Evolutionary conservation across 306 rosid species (phyloP).

Genomic region (Cicer bijugum): DNA sequence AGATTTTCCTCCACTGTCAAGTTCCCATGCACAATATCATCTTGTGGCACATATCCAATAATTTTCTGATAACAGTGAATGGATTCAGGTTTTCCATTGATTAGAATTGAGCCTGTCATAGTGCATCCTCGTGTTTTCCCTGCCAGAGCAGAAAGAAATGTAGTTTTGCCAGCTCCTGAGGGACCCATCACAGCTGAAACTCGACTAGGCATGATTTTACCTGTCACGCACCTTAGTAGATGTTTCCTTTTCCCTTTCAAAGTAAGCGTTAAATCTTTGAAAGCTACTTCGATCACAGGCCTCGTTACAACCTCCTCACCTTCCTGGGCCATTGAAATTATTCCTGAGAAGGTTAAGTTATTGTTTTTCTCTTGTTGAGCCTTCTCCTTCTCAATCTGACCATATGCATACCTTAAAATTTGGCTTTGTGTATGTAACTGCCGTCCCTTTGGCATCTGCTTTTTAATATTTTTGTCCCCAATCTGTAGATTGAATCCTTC

Average conservation of each 20-base stretch:
- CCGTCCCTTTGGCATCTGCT: constrained; percentile 62
- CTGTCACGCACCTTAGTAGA: constrained; percentile 67
- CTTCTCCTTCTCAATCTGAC: constrained; percentile 83
- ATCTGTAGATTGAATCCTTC: constrained; percentile 73
- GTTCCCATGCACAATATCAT: constrained; percentile 88
- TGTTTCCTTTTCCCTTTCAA: constrained; percentile 69
- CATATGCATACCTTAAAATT: constrained; percentile 84
- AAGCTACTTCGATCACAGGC: constrained; percentile 76
- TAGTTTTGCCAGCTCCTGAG: constrained; percentile 91
- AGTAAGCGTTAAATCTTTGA: constrained; percentile 78
- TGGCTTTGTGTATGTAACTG: constrained; percentile 73
- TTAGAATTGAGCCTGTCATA: constrained; percentile 62
- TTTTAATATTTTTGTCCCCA: constrained; percentile 74
- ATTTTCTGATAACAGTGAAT: constrained; percentile 72
- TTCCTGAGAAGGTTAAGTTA: constrained; percentile 76
- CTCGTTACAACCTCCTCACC: constrained; percentile 57
- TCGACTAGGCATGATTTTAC: constrained; percentile 79
- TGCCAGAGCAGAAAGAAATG: constrained; percentile 77
- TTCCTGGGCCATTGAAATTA: constrained; percentile 76
- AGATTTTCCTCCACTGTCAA: constrained; percentile 92
- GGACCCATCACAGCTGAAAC: constrained; percentile 94
- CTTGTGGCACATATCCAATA: constrained; percentile 87
- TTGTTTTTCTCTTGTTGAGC: constrained; percentile 74
- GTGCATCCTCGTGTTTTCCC: constrained; percentile 80
- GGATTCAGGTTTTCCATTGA: constrained; percentile 74